phyloP scores from a whole-genome alignment of 768 basidiomycete genomes.

The Tricholomella constricta region DNA sequence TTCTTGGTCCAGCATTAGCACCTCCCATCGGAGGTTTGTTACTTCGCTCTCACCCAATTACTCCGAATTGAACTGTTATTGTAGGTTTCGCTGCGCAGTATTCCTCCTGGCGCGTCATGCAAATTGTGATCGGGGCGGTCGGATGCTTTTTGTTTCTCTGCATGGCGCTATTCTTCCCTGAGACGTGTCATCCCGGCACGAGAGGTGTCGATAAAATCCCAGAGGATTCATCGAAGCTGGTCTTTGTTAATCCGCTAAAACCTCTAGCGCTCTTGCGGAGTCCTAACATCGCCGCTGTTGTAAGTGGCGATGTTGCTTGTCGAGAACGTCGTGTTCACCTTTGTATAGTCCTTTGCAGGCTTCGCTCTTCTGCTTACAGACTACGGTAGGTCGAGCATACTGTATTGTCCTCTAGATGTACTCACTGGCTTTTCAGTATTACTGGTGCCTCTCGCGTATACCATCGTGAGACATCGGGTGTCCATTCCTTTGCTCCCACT shows the following conservation, averaged over 20 bases:
- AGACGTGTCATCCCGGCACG: slow-evolving; percentile 64
- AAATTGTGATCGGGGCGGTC: slow-evolving; percentile 43
- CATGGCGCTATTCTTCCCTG: slow-evolving; percentile 55
- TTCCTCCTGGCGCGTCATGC: slow-evolving; percentile 67
- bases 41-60: not conserved
- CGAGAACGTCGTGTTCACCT: not conserved
- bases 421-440: too few relatives aligned
- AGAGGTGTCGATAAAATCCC: slow-evolving; percentile 53
- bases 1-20: slow-evolving; percentile 64
- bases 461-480: slow-evolving; percentile 62
- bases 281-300: slow-evolving; percentile 58
- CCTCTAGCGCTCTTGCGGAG: slow-evolving; percentile 54
- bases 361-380: slow-evolving; percentile 37
- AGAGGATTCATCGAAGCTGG: slow-evolving; percentile 25
- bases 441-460: slow-evolving; percentile 64
- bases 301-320: slow-evolving; percentile 31
- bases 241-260: slow-evolving; percentile 61
- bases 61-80: not conserved
- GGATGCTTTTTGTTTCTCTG: slow-evolving; percentile 41
- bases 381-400: slow-evolving; percentile 39
- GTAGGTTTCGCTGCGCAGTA: slow-evolving; percentile 55
- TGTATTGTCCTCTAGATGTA: too few relatives aligned
- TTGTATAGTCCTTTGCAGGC: slow-evolving; percentile 31
- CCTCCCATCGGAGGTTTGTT: slow-evolving; percentile 55
- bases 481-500: not conserved